These are phyloP conservation scores for Candida oleophila DNA, from an alignment of 805 yeast genomes.

Conservation along the genomic window DNA sequence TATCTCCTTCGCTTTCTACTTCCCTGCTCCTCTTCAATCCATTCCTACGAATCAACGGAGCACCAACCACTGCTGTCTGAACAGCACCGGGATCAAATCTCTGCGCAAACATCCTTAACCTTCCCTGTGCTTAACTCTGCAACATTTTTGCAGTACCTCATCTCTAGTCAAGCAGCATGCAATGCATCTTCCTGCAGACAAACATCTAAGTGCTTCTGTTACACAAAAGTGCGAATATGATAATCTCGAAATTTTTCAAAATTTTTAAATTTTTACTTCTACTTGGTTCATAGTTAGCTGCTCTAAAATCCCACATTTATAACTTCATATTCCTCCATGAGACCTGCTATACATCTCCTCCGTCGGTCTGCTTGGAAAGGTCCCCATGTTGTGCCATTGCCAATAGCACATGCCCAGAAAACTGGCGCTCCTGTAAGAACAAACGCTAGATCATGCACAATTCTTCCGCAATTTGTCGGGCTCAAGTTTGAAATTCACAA, in stretches of 20 bases:
- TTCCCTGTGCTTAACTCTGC: slow-evolving; percentile 42
- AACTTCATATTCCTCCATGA: slow-evolving; percentile 20
- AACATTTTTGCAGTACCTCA: no score
- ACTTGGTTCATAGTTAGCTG: not conserved
- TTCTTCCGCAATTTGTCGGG: slow-evolving; percentile 94
- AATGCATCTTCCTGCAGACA: not conserved
- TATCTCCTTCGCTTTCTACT: slow-evolving; percentile 5
- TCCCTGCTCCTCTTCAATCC: slow-evolving; percentile 6
- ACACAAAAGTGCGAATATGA: not conserved
- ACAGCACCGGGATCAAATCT: slow-evolving; percentile 55
- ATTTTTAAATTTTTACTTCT: not conserved
- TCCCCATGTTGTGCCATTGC: slow-evolving; percentile 92
- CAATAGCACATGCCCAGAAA: slow-evolving; percentile 80
- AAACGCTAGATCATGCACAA: slow-evolving; percentile 93
- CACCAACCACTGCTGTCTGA: slow-evolving; percentile 5
- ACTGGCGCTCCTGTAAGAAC: slow-evolving; percentile 88
- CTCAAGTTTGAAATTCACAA: slow-evolving; percentile 92
- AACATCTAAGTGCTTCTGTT: not conserved
- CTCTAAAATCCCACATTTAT: not conserved
- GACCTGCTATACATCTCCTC: slow-evolving; percentile 30
- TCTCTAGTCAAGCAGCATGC: no score
- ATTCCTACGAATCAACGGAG: not conserved
- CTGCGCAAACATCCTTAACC: slow-evolving; percentile 67
- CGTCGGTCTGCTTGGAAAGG: slow-evolving; percentile 55
- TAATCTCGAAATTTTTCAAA: not conserved